Conservation (phyloP, 257 asterid genomes). For the Leonotis leonurus region DNA sequence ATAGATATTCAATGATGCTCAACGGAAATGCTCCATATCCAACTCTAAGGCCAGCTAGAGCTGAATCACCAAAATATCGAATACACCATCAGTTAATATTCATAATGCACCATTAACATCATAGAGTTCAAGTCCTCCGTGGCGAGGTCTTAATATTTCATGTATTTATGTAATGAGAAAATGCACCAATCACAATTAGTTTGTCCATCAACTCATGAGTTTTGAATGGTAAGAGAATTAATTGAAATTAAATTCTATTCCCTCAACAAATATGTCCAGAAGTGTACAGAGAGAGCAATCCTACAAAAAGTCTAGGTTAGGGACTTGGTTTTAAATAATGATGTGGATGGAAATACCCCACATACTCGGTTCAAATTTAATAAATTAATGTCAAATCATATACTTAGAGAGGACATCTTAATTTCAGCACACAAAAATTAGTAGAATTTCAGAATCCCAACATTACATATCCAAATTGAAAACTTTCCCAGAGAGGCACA, state of each 20-base stretch:
- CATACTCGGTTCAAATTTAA: neutral
- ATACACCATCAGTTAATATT: neutral
- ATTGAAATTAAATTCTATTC: neutral
- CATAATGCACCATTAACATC: neutral
- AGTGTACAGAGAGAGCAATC: neutral
- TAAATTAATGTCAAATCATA: neutral
- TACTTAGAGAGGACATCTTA: neutral
- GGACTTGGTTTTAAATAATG: neutral
- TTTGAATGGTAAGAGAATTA: neutral
- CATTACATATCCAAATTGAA: neutral
- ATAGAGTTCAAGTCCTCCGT: too few relatives aligned
- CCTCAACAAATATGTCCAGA: neutral
- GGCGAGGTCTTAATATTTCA: too few relatives aligned
- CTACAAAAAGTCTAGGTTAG: neutral
- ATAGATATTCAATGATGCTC: slow-evolving; percentile 80
- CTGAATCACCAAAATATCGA: slow-evolving; percentile 36
- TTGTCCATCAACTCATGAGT: neutral
- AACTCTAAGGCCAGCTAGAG: slow-evolving; percentile 88
- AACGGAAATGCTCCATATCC: slow-evolving; percentile 95
- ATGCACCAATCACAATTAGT: neutral
- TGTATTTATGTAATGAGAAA: too few relatives aligned
- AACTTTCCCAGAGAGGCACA: too few relatives aligned
- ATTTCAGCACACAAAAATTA: neutral
- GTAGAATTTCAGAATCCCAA: neutral
- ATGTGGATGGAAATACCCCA: neutral